Evolutionary conservation across 495 filamentous ascomycete genomes (phyloP).

Genomic region (Glarea lozoyensis): DNA sequence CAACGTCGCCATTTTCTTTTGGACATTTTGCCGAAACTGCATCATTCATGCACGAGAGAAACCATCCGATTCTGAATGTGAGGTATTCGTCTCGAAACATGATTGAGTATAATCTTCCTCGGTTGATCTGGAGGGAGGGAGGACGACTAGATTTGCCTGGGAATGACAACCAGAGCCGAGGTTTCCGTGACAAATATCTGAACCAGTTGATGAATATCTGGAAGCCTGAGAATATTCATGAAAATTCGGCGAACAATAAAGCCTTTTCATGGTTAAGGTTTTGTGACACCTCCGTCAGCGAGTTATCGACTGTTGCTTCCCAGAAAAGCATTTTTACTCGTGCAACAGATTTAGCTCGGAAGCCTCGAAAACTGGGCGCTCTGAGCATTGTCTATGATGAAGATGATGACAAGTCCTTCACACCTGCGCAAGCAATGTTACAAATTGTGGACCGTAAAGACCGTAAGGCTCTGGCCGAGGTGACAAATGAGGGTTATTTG

Average conservation of each 20-base stretch:
- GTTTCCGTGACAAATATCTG: slow-evolving; percentile 67
- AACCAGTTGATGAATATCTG: slow-evolving; percentile 81
- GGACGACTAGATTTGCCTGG: slow-evolving; percentile 73
- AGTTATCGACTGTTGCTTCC: slow-evolving; percentile 57
- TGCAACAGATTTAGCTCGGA: slow-evolving; percentile 36
- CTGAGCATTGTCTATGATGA: slow-evolving; percentile 52
- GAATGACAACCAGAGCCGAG: slow-evolving; percentile 60
- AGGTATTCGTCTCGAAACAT: slow-evolving; percentile 80
- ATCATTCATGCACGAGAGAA: slow-evolving; percentile 87
- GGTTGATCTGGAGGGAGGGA: slow-evolving; percentile 64
- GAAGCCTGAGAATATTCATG: slow-evolving; percentile 67
- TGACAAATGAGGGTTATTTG: slow-evolving; percentile 68
- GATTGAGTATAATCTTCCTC: slow-evolving; percentile 77
- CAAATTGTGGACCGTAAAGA: slow-evolving; percentile 67
- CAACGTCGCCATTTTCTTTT: slow-evolving; percentile 72
- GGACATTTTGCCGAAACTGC: slow-evolving; percentile 87
- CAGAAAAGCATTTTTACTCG: slow-evolving; percentile 51
- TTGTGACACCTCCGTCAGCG: slow-evolving; percentile 63
- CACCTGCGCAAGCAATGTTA: slow-evolving; percentile 68
- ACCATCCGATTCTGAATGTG: slow-evolving; percentile 67
- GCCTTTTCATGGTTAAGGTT: slow-evolving; percentile 91
- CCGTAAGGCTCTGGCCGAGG: slow-evolving; percentile 53
- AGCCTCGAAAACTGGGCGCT: slow-evolving; percentile 20
- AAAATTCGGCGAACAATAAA: slow-evolving; percentile 41
- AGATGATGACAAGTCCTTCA: slow-evolving; percentile 45